These are phyloP conservation scores for Phytophthora crassamura DNA, from an alignment of 352 stramenopile species.

Conservation along the genomic window DNA sequence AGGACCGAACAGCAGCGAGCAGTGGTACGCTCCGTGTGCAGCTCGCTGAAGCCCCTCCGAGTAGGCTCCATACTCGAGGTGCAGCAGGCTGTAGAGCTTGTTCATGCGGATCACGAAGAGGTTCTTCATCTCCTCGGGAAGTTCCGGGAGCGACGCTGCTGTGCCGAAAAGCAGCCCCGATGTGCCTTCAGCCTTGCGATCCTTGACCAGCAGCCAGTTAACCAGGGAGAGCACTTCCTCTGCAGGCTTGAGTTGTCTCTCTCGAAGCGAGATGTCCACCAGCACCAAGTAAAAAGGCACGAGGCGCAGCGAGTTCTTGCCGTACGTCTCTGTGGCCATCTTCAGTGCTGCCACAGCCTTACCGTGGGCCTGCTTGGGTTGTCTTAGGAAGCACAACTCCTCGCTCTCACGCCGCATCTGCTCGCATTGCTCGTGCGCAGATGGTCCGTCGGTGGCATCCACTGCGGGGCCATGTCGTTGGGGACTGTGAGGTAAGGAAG, in stretches of 20 bases:
- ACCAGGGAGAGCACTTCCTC: conserved; percentile 73
- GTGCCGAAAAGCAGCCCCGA: conserved; percentile 11
- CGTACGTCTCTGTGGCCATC: conserved; percentile 51
- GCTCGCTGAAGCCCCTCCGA: conserved; percentile 66
- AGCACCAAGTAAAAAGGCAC: conserved; percentile 75
- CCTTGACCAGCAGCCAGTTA: conserved; percentile 79
- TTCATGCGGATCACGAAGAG: conserved; percentile 75
- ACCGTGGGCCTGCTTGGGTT: conserved; percentile 53
- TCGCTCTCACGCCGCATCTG: conserved; percentile 65
- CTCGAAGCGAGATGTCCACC: conserved; percentile 65
- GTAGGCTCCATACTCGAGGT: conserved; percentile 58
- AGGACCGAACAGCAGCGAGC: conserved; percentile 69
- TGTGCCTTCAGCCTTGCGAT: conserved; percentile 35
- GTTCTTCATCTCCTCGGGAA: conserved; percentile 68
- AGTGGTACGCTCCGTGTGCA: conserved; percentile 75
- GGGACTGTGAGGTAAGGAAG: conserved; percentile 23
- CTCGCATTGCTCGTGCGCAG: conserved; percentile 45
- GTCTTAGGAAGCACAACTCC: conserved; percentile 56
- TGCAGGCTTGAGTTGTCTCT: conserved; percentile 66
- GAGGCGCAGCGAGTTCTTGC: conserved; percentile 59
- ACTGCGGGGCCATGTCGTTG: conserved; percentile 18
- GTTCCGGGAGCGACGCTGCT: conserved; percentile 8
- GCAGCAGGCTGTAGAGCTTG: conserved; percentile 71
- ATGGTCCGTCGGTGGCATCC: conserved; percentile 8
- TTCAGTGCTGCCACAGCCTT: conserved; percentile 56